Conservation (phyloP, 2,329 filamentous ascomycete genomes). For the Stachybotrys elegans region DNA sequence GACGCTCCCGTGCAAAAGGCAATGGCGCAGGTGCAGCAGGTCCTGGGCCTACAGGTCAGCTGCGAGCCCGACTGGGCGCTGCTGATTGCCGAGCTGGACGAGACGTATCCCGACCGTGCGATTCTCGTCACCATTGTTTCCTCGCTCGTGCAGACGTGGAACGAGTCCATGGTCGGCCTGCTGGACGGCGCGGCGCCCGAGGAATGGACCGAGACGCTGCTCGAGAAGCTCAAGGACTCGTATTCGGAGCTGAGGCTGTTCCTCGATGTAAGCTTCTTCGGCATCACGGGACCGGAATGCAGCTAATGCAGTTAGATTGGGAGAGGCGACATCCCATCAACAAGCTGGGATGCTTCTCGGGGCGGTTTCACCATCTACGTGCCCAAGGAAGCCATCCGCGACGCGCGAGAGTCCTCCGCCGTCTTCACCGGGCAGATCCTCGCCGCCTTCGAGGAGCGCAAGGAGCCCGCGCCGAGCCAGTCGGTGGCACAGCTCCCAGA, state of each 20-base stretch:
- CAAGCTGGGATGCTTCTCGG: conserved; percentile 31
- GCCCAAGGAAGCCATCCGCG: conserved; percentile 24
- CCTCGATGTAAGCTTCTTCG: conserved; percentile 26
- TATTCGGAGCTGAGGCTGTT: conserved; percentile 24
- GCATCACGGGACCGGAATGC: background rate
- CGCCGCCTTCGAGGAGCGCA: conserved; percentile 25
- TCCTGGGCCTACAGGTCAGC: conserved; percentile 33
- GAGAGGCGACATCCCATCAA: conserved; percentile 20
- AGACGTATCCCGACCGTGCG: conserved; percentile 32
- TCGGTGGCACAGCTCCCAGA: conserved; percentile 12
- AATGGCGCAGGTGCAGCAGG: conserved; percentile 21
- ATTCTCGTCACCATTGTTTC: conserved; percentile 31
- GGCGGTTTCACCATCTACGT: conserved; percentile 33
- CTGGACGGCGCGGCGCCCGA: conserved; percentile 34
- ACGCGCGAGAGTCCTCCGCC: conserved; percentile 27
- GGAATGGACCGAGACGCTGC: conserved; percentile 35
- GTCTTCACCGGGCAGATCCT: conserved; percentile 30
- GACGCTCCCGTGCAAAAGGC: conserved; percentile 26
- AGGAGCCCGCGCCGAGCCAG: conserved; percentile 8
- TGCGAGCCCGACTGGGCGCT: conserved; percentile 39
- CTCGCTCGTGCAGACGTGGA: conserved; percentile 33
- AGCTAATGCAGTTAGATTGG: conserved; percentile 10
- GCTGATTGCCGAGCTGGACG: conserved; percentile 31
- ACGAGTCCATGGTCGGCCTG: conserved; percentile 30
- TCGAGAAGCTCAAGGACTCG: conserved; percentile 26